Conservation (phyloP, 306 rosid species). For the Begonia peltatifolia region DNA sequence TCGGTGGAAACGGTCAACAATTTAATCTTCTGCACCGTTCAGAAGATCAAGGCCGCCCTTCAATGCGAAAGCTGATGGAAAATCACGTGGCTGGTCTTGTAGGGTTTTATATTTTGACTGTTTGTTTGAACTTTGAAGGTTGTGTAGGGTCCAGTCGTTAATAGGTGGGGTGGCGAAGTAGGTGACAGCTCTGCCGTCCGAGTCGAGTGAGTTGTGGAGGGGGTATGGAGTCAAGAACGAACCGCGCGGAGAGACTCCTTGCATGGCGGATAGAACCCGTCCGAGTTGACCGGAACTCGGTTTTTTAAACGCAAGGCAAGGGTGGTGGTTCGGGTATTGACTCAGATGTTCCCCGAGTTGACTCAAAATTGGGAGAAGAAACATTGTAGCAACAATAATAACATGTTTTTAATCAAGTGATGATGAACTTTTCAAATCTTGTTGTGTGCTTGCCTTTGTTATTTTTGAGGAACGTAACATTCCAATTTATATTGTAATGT, state of each 20-base stretch:
- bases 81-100: not conserved
- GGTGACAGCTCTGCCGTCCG: too few species aligned
- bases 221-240: slow-evolving; percentile 39
- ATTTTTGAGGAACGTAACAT: too few species aligned
- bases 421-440: too few species aligned
- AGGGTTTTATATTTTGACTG: not conserved
- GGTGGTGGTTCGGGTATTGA: slow-evolving; percentile 99
- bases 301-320: slow-evolving; percentile 36
- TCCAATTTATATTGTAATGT: too few species aligned
- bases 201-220: not conserved
- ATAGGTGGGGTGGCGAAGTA: not conserved
- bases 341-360: slow-evolving; percentile 52
- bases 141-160: not conserved
- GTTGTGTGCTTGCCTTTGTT: too few species aligned
- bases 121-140: slow-evolving; percentile 7
- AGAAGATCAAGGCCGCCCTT: slow-evolving; percentile 83
- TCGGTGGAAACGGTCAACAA: slow-evolving; percentile 96
- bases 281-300: slow-evolving; percentile 4
- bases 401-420: too few species aligned
- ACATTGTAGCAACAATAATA: too few species aligned
- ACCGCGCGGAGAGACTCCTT: slow-evolving; percentile 60
- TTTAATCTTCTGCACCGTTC: slow-evolving; percentile 81
- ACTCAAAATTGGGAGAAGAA: too few species aligned
- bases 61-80: slow-evolving; percentile 45
- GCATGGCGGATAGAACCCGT: slow-evolving; percentile 35